Percentiles rank a stretch among this genome's conserved stretches.
Evolutionary conservation across 257 asterid genomes (phyloP).

Genomic region (Echites panduratus): DNA sequence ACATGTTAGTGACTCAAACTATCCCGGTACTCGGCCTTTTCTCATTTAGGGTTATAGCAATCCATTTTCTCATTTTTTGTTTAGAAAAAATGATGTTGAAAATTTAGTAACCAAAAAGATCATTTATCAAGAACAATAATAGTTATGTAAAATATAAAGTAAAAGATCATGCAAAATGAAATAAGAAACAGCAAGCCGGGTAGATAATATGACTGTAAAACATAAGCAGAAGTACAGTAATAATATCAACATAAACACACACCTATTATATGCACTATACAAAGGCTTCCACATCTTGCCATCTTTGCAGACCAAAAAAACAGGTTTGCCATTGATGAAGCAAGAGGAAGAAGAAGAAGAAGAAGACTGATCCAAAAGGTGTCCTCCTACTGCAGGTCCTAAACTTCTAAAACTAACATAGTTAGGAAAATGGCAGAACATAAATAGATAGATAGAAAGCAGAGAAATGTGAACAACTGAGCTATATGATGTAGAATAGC

Average conservation of each 20-base stretch:
- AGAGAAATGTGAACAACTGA: too few relatives aligned
- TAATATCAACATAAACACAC: background rate
- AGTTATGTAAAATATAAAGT: background rate
- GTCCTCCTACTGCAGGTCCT: background rate
- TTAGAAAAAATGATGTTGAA: background rate
- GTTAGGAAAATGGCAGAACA: background rate
- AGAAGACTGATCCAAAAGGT: background rate
- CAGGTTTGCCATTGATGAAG: background rate
- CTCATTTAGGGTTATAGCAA: too few relatives aligned
- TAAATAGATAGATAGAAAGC: background rate
- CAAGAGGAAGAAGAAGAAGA: background rate
- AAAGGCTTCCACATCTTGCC: background rate
- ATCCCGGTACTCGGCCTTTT: too few relatives aligned
- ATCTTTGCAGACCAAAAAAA: constrained; percentile 16
- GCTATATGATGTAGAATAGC: background rate
- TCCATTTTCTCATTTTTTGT: background rate
- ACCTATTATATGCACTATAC: constrained; percentile 1
- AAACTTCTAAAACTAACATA: background rate
- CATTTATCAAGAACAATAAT: background rate
- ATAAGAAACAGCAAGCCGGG: background rate
- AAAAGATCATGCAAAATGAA: background rate
- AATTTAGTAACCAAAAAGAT: background rate
- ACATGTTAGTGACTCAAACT: too few relatives aligned
- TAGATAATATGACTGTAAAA: background rate
- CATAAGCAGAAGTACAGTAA: background rate